Evolutionary conservation across 176 grass and related monocot genomes (phyloP), one percentile per base, ranked within the genome.

Genomic region (Microstegium vimineum): DNA sequence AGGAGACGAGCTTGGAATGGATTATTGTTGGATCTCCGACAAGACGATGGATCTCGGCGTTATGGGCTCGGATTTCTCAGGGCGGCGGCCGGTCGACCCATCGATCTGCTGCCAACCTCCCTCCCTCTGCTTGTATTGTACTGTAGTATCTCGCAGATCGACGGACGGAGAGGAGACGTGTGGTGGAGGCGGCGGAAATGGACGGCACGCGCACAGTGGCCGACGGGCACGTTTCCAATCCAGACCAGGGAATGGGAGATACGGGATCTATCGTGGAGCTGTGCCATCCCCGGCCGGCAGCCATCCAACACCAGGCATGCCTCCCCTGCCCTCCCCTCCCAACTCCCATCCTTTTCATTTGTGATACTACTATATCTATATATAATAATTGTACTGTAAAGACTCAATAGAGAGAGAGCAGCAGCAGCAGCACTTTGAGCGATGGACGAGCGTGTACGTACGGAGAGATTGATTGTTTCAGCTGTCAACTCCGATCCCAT

Each of bases 151-250:
- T 0, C 6, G 43, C 43, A 32, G 22, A 45, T 51, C 27, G n/a
- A 20, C 30, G 31, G 71, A 6, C 47, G 43, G 15, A 5, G 5
- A 51, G 71, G 8, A 52, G 46, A 22, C 9, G 61, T 76, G 61
- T 34, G 62, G 77, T 23, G 76, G 27, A 45, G 23, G 25, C 14
- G 25, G 23, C 9, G 69, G 69, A 23, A 7, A 42, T n/a, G 36
- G 37, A 25, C 54, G 54, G 54, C 54, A 23, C 51, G 7, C 10
- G 66, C 38, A 85, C 71, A 76, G 87, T 85, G 32, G 23, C 6
- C 10, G 32, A 71, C 3, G 27, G 87, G 77, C 85, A 76, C 81
- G 67, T 30, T 63, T 73, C 43, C 71, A 33, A 0, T 36, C 35
- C 45, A 27, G 43, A 6, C 27, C 41, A 80, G 41, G 9, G 7